A percentile compares a stretch with the other conserved stretches of the same genome.
phyloP scores from a whole-genome alignment of 2,329 filamentous ascomycete species.

The Fusarium sacchari region DNA sequence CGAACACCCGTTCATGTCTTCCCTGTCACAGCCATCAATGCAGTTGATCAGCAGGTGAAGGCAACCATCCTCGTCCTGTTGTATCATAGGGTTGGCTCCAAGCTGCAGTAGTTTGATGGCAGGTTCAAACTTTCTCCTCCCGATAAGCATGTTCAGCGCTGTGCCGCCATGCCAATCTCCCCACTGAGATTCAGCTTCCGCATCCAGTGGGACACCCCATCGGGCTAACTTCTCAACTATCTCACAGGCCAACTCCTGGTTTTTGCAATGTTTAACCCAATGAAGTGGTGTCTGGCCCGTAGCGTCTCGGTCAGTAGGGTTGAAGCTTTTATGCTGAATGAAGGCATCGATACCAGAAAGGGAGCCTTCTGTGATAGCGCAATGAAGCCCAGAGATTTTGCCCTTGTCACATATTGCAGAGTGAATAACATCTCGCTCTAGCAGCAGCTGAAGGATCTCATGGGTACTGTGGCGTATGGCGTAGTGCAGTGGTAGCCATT shows the following conservation, averaged over 20 bases:
- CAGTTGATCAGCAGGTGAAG: neutral
- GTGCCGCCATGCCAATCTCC: neutral
- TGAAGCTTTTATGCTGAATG: fast-evolving
- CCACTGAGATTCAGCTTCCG: neutral
- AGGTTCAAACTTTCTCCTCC: neutral
- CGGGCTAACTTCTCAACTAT: neutral
- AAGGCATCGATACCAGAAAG: neutral
- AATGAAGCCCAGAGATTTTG: neutral
- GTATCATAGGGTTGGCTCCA: neutral
- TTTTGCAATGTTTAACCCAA: neutral
- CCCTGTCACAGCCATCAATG: neutral
- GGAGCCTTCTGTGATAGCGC: neutral
- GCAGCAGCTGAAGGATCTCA: neutral
- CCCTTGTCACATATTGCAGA: neutral
- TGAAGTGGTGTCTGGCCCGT: neutral
- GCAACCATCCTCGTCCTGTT: neutral
- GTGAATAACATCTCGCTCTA: neutral
- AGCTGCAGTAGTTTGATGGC: fast-evolving
- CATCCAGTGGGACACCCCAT: neutral
- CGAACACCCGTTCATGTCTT: neutral
- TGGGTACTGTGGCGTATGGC: neutral
- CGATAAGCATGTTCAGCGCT: neutral
- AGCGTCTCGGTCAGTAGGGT: neutral
- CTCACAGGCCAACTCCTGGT: neutral
- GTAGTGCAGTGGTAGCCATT: no score